These are phyloP conservation scores for Decorospora gaudefroyi DNA, from an alignment of 2,329 filamentous ascomycete species.

Conservation along the genomic window DNA sequence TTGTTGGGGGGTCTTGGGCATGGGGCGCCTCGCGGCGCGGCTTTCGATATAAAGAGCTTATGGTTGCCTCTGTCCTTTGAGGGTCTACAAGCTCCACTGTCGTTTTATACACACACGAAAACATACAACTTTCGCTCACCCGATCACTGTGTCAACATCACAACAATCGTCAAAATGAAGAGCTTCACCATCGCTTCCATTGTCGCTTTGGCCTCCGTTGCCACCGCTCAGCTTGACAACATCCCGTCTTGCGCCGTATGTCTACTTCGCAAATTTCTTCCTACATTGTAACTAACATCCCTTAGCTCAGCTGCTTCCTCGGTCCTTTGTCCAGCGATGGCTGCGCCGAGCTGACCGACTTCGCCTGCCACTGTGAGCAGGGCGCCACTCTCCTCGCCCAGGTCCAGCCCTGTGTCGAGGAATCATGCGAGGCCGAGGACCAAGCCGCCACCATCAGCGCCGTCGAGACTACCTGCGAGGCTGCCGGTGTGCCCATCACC, in stretches of 20 bases:
- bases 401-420: constrained; percentile 55
- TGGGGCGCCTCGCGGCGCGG: constrained; percentile 14
- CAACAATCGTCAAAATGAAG: constrained; percentile 44
- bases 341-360: constrained; percentile 54
- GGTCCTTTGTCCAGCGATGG: constrained; percentile 50
- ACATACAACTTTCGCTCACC: constrained; percentile 21
- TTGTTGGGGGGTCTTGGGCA: constrained; percentile 8
- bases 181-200: constrained; percentile 45
- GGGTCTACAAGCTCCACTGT: constrained; percentile 16
- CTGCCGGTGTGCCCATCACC: constrained; percentile 38
- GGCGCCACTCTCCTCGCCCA: constrained; percentile 47
- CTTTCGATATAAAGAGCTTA: constrained; percentile 29
- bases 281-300: constrained; percentile 22
- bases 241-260: constrained; percentile 56
- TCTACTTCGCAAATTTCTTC: not conserved
- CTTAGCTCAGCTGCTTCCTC: constrained; percentile 55
- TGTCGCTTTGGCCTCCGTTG: constrained; percentile 52
- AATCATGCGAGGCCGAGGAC: constrained; percentile 48
- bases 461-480: constrained; percentile 41
- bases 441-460: constrained; percentile 40
- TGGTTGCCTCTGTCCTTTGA: constrained; percentile 7
- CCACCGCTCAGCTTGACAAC: constrained; percentile 52
- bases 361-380: constrained; percentile 47
- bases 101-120: constrained; percentile 14
- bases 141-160: constrained; percentile 12